Conservation (phyloP, 2,329 filamentous ascomycete genomes). For the Geosmithia morbida region DNA sequence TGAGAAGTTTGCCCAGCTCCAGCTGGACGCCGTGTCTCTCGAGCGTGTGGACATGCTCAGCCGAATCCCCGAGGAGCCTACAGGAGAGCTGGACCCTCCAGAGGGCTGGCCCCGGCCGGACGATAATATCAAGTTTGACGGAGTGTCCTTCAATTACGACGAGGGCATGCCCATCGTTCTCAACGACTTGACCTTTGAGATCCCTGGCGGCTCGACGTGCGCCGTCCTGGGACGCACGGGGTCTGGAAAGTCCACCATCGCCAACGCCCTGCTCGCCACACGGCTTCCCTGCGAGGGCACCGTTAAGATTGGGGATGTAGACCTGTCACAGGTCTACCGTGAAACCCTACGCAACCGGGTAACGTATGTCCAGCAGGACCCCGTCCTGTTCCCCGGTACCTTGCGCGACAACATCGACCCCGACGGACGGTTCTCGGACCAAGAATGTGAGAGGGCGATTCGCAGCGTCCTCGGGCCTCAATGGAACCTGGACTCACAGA, state of each 20-base stretch:
- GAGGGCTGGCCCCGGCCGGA: slow-evolving; percentile 61
- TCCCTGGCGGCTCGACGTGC: slow-evolving; percentile 49
- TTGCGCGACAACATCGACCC: slow-evolving; percentile 56
- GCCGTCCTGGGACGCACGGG: slow-evolving; percentile 70
- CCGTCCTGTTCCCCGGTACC: slow-evolving; percentile 44
- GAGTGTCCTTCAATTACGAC: slow-evolving; percentile 68
- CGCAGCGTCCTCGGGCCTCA: slow-evolving; percentile 40
- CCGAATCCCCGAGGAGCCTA: slow-evolving; percentile 60
- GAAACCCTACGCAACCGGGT: slow-evolving; percentile 40
- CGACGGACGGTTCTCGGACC: slow-evolving; percentile 39
- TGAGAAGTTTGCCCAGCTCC: slow-evolving; percentile 66
- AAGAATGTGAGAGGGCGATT: slow-evolving; percentile 35
- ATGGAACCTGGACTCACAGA: slow-evolving; percentile 32
- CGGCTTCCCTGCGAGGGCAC: slow-evolving; percentile 33
- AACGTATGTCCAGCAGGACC: slow-evolving; percentile 51
- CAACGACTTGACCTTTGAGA: slow-evolving; percentile 51
- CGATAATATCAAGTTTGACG: slow-evolving; percentile 61
- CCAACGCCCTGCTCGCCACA: slow-evolving; percentile 42
- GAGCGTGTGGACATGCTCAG: slow-evolving; percentile 75
- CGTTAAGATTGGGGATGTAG: slow-evolving; percentile 38
- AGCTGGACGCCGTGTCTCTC: slow-evolving; percentile 86
- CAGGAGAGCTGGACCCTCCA: slow-evolving; percentile 52
- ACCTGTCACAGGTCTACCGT: slow-evolving; percentile 38
- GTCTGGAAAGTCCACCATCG: slow-evolving; percentile 72
- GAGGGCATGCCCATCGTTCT: slow-evolving; percentile 63